Evolutionary conservation across 371 early-diverging fungal genomes (phyloP).

Genomic region (Circinella minor): DNA sequence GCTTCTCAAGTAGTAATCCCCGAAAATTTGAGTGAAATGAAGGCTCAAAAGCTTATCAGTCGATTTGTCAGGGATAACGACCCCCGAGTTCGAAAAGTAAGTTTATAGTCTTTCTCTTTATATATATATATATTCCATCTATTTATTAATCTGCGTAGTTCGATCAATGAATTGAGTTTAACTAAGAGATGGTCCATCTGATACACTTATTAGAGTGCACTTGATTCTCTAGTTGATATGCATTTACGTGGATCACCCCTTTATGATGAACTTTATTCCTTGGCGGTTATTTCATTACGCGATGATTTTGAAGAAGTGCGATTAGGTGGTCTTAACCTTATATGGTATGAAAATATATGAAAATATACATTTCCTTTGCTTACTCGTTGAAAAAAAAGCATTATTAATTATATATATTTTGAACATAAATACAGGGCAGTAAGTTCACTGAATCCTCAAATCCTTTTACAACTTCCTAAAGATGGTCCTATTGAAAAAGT

Average conservation of each 20-base stretch:
- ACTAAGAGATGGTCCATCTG: neutral
- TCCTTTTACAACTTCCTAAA: constrained; percentile 47
- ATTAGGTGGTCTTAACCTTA: constrained; percentile 64
- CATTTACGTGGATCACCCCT: constrained; percentile 54
- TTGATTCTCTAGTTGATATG: constrained; percentile 58
- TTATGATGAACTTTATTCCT: constrained; percentile 57
- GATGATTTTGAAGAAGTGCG: constrained; percentile 78
- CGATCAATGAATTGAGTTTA: neutral
- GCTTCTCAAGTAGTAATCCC: neutral
- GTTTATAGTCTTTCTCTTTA: neutral
- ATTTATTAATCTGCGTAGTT: no score
- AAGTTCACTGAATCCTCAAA: constrained; percentile 56
- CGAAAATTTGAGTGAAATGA: constrained; percentile 15
- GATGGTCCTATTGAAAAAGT: constrained; percentile 53
- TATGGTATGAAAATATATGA: constrained; percentile 44
- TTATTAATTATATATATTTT: neutral
- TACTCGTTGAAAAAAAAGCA: no score
- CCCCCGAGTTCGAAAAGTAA: constrained; percentile 60
- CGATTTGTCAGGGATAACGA: constrained; percentile 60
- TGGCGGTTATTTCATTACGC: constrained; percentile 60
- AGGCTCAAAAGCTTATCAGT: constrained; percentile 56
- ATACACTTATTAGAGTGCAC: constrained; percentile 43
- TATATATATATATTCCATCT: neutral
- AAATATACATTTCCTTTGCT: constrained; percentile 20
- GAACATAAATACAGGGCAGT: constrained; percentile 33